These are phyloP conservation scores for Ophiocordyceps polyrhachis-furcata DNA, from an alignment of 2,329 filamentous ascomycete genomes.

Conservation along the genomic window DNA sequence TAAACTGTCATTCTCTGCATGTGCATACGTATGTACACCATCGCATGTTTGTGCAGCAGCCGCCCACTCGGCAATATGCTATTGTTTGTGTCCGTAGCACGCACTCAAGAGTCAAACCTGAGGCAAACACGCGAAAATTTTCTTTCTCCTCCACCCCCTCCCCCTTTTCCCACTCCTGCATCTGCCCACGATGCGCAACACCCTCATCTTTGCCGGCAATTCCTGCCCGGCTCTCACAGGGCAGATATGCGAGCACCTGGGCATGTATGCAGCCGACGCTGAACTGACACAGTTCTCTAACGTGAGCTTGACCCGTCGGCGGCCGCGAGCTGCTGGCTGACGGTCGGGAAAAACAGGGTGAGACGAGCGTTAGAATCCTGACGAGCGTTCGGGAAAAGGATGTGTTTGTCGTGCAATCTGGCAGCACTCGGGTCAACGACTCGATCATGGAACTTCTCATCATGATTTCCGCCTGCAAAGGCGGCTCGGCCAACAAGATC, in stretches of 20 bases:
- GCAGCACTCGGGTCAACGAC: conserved; percentile 91
- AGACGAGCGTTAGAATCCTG: conserved; percentile 50
- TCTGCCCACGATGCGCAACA: conserved; percentile 37
- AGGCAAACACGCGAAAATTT: background rate
- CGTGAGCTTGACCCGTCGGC: conserved; percentile 26
- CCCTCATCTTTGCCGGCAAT: conserved; percentile 48
- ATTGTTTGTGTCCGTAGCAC: background rate
- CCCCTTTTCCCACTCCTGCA: conserved; percentile 1
- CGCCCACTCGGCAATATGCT: no score
- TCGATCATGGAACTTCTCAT: conserved; percentile 98
- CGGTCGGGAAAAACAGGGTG: conserved; percentile 29
- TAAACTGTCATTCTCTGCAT: no score
- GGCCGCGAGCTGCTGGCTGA: conserved; percentile 5
- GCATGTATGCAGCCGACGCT: conserved; percentile 43
- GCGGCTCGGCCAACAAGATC: conserved; percentile 88
- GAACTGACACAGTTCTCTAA: conserved; percentile 55
- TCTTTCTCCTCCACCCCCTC: conserved; percentile 2
- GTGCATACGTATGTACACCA: no score
- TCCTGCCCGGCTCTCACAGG: conserved; percentile 45
- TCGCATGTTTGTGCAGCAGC: no score
- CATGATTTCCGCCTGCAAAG: conserved; percentile 97
- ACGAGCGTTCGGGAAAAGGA: conserved; percentile 86
- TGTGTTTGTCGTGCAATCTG: conserved; percentile 96
- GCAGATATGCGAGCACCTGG: conserved; percentile 50
- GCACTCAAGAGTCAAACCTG: background rate